phyloP scores from a whole-genome alignment of 257 asterid genomes.

The Capsicum chinense region DNA sequence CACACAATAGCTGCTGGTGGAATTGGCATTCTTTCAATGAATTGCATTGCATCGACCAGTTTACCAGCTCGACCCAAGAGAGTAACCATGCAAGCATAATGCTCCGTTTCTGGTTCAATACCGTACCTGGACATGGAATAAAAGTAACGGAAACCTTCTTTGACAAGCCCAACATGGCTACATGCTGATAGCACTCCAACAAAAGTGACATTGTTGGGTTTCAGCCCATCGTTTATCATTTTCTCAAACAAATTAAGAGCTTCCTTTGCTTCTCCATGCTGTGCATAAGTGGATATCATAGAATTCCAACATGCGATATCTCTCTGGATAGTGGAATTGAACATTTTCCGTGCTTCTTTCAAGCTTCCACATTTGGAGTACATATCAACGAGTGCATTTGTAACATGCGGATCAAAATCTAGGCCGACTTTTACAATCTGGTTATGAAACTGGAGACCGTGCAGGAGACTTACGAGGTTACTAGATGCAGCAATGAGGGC shows the following conservation, averaged over 20 bases:
- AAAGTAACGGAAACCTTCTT: slow-evolving; percentile 50
- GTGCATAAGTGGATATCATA: slow-evolving; percentile 53
- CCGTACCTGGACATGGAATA: slow-evolving; percentile 41
- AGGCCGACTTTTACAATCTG: slow-evolving; percentile 46
- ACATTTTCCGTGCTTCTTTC: slow-evolving; percentile 37
- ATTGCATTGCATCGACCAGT: slow-evolving; percentile 47
- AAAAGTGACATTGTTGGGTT: slow-evolving; percentile 51
- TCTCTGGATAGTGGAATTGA: slow-evolving; percentile 28
- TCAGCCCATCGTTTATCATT: slow-evolving; percentile 41
- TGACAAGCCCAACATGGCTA: slow-evolving; percentile 50
- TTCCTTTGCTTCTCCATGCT: slow-evolving; percentile 50
- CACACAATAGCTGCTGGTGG: slow-evolving; percentile 45
- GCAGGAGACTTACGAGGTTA: slow-evolving; percentile 41
- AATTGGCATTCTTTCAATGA: slow-evolving; percentile 51
- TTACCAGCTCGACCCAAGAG: slow-evolving; percentile 56
- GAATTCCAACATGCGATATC: slow-evolving; percentile 57
- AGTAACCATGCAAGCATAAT: slow-evolving; percentile 58
- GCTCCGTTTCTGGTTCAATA: slow-evolving; percentile 52
- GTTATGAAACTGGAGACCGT: slow-evolving; percentile 52
- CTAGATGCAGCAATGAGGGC: slow-evolving; percentile 43
- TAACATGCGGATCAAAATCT: slow-evolving; percentile 40
- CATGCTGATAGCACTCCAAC: slow-evolving; percentile 54
- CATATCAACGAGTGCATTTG: slow-evolving; percentile 52
- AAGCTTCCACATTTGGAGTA: slow-evolving; percentile 56
- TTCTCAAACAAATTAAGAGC: slow-evolving; percentile 46